phyloP scores from a whole-genome alignment of 2,329 filamentous ascomycete species.

The Trichoderma sp. region DNA sequence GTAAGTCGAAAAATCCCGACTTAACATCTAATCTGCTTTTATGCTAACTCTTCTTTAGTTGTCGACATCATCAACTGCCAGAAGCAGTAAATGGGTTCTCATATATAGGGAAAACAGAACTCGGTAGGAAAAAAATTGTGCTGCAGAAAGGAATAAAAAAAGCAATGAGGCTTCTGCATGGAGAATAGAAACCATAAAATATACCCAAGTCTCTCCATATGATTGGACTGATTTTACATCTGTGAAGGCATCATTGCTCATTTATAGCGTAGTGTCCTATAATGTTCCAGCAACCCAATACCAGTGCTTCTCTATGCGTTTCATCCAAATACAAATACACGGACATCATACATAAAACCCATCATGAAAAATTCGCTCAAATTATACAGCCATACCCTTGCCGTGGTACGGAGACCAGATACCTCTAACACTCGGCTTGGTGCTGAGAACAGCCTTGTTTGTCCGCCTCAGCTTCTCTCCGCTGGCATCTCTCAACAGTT shows the following conservation, averaged over 20 bases:
- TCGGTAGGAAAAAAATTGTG: neutral
- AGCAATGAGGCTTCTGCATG: neutral
- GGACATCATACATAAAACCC: constrained; percentile 25
- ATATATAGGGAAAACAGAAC: neutral
- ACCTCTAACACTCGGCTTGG: constrained; percentile 67
- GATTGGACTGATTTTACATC: neutral
- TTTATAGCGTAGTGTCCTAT: constrained; percentile 6
- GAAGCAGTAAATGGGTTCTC: constrained; percentile 44
- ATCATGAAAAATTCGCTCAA: constrained; percentile 6
- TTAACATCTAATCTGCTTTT: neutral
- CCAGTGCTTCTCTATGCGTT: constrained; percentile 25
- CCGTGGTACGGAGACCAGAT: constrained; percentile 72
- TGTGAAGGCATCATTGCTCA: constrained; percentile 3
- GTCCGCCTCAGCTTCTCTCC: constrained; percentile 70
- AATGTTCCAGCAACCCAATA: constrained; percentile 34
- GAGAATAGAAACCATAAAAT: neutral
- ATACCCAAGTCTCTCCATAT: neutral
- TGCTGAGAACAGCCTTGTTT: constrained; percentile 65
- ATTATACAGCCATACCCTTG: constrained; percentile 55
- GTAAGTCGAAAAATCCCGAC: constrained; percentile 51
- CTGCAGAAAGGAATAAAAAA: neutral
- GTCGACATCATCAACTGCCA: constrained; percentile 61
- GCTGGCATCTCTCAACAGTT: constrained; percentile 70
- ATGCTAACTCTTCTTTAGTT: constrained; percentile 39
- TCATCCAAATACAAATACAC: constrained; percentile 34